Evolutionary conservation across 2,329 filamentous ascomycete species (phyloP), one percentile per base, ranked within the genome.

Genomic region (Alternaria ventricosa): DNA sequence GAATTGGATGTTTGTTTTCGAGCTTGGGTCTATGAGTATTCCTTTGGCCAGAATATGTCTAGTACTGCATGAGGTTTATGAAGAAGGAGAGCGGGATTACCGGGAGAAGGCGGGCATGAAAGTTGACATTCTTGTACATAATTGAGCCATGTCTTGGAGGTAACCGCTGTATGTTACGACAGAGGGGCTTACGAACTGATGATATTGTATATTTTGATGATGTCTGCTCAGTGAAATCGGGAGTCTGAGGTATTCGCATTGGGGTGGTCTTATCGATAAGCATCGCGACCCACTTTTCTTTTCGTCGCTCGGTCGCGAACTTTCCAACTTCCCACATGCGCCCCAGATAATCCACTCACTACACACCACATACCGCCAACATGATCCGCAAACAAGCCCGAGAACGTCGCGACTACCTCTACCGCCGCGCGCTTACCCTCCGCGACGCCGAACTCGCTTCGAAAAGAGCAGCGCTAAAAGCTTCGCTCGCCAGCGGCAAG

Each of bases 361-460:
- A 5, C 41, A 18, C 23, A 22, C n/a, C 28, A 43, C 55, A 53
- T 20, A 57, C 20, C 33, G 8, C 44, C 46, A 66, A 18, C 15
- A 75, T 75, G 73, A 77, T 76, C 49, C 71, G 73, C 54, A 71
- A 71, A 85, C 90, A 93, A 86, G 90, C 90, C 66, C 89, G 92
- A 71, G 89, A 94, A 80, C 87, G 93, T 73, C 87, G 92, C 72
- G 93, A 96, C 78, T 96, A 98, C 80, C 89, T 99, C 73, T 77
- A 76, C 81, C 89, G 95, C 64, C 90, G 92, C 75, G 95, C 96
- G 41, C 86, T 97, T 61, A 90, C 93, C 22, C 71, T 79, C n/a
- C 71, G 74, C 55, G 93, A 97, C 83, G 95, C 95, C 65, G 95
- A 97, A 76, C 96, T 96, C 69, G 92, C 92, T 61, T 93, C 97